phyloP scores from a whole-genome alignment of 441 rosid genomes.

The Populus hybrid region DNA sequence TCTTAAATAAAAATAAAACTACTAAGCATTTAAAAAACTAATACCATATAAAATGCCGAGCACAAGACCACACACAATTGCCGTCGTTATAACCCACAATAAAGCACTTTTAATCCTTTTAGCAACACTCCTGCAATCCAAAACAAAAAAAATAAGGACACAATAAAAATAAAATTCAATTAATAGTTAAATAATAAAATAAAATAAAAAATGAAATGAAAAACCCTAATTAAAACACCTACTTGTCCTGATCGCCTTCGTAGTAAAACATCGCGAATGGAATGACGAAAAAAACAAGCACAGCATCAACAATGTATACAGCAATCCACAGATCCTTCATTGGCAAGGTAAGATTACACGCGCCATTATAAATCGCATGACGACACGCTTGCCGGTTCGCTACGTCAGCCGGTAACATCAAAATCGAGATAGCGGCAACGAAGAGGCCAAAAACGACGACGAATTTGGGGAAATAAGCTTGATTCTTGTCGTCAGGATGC shows the following conservation, averaged over 20 bases:
- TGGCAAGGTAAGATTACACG: too few relatives aligned
- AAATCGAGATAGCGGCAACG: conserved; percentile 74
- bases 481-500: conserved; percentile 97
- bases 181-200: not conserved
- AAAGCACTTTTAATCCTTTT: conserved; percentile 87
- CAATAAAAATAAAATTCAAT: not conserved
- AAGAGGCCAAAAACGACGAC: conserved; percentile 95
- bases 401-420: too few relatives aligned
- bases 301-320: too few relatives aligned
- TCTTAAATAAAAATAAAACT: not conserved
- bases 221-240: conserved; percentile 17
- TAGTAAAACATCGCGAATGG: conserved; percentile 98
- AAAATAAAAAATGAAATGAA: not conserved
- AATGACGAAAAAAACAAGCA: conserved; percentile 88
- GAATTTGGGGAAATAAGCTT: conserved; percentile 93
- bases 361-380: too few relatives aligned
- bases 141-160: conserved; percentile 1
- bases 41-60: conserved; percentile 96
- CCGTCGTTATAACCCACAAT: conserved; percentile 79
- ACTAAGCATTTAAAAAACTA: not conserved
- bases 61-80: conserved; percentile 73
- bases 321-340: too few relatives aligned
- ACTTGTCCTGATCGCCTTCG: conserved; percentile 99
- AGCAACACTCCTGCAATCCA: conserved; percentile 65
- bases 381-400: too few relatives aligned